phyloP scores from a whole-genome alignment of 352 stramenopile genomes.

The Thraustochytrium sp. region DNA sequence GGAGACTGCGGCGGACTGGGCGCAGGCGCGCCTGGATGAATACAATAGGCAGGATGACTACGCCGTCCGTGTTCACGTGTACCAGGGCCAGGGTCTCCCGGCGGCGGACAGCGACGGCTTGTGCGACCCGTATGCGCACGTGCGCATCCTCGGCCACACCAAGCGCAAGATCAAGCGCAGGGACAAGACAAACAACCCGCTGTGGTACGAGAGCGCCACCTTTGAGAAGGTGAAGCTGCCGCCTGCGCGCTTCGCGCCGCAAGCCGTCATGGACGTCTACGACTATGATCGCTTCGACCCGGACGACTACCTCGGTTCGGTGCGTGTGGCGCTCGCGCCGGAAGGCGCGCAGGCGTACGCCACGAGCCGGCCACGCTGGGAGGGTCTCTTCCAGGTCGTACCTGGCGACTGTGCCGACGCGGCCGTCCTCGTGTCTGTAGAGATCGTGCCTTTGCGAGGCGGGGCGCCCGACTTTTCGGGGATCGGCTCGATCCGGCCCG shows the following conservation, averaged over 20 bases:
- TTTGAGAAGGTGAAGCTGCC: slow-evolving; percentile 61
- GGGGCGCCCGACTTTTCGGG: no score
- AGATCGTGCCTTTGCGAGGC: slow-evolving; percentile 66
- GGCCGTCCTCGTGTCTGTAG: slow-evolving; percentile 65
- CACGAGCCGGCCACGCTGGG: slow-evolving; percentile 57
- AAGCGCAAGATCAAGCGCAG: slow-evolving; percentile 55
- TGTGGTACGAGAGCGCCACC: slow-evolving; percentile 71
- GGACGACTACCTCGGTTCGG: slow-evolving; percentile 22
- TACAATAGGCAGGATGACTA: slow-evolving; percentile 3
- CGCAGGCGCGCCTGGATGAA: not conserved
- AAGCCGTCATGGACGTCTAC: slow-evolving; percentile 66
- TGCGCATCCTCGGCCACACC: slow-evolving; percentile 63
- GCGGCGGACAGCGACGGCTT: slow-evolving; percentile 55
- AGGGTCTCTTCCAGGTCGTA: slow-evolving; percentile 56
- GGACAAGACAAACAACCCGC: slow-evolving; percentile 62
- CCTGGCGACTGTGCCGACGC: slow-evolving; percentile 59
- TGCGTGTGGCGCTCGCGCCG: not conserved
- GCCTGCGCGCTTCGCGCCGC: slow-evolving; percentile 59
- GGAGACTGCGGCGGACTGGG: slow-evolving; percentile 38
- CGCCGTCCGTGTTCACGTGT: slow-evolving; percentile 68
- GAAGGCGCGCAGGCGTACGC: not conserved
- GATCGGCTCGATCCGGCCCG: slow-evolving; percentile 53
- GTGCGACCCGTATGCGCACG: slow-evolving; percentile 68
- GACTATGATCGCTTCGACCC: slow-evolving; percentile 51
- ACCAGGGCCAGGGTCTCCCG: slow-evolving; percentile 64